These are phyloP conservation scores for Nemophila menziesii DNA, from an alignment of 257 asterid genomes.

Conservation along the genomic window DNA sequence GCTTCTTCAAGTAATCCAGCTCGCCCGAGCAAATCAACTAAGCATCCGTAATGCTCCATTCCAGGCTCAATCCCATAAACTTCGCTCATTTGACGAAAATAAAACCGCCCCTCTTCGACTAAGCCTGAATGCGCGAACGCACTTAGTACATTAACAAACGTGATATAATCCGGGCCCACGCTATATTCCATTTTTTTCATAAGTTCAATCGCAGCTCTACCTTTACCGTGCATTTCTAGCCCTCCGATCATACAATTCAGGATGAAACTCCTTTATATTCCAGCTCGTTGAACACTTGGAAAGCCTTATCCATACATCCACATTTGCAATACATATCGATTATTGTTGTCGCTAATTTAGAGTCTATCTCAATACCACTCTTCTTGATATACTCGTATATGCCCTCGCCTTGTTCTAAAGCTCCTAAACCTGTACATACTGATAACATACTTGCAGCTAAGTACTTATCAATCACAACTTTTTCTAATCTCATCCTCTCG, in stretches of 20 bases:
- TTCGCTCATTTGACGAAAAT: conserved; percentile 16
- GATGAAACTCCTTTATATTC: conserved; percentile 21
- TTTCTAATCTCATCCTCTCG: conserved; percentile 16
- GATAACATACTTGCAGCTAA: conserved; percentile 20
- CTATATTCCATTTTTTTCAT: conserved; percentile 19
- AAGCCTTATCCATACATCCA: conserved; percentile 19
- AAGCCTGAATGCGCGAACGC: conserved; percentile 23
- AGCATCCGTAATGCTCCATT: conserved; percentile 31
- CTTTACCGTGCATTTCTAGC: conserved; percentile 21
- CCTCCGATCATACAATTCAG: conserved; percentile 23
- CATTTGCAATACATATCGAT: conserved; percentile 29
- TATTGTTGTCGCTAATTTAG: conserved; percentile 18
- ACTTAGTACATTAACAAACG: conserved; percentile 20
- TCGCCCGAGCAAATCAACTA: conserved; percentile 27
- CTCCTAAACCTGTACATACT: conserved; percentile 27
- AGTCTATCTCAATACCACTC: conserved; percentile 15
- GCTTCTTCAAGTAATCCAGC: conserved; percentile 27
- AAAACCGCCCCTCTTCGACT: conserved; percentile 19
- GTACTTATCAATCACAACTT: conserved; percentile 16
- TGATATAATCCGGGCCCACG: conserved; percentile 22
- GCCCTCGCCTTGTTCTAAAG: conserved; percentile 27
- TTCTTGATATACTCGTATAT: conserved; percentile 15
- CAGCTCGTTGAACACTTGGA: conserved; percentile 22
- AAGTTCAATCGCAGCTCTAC: conserved; percentile 18
- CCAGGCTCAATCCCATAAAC: conserved; percentile 18